phyloP scores from a whole-genome alignment of 768 basidiomycete species.

The Macrolepiota albuminosa region DNA sequence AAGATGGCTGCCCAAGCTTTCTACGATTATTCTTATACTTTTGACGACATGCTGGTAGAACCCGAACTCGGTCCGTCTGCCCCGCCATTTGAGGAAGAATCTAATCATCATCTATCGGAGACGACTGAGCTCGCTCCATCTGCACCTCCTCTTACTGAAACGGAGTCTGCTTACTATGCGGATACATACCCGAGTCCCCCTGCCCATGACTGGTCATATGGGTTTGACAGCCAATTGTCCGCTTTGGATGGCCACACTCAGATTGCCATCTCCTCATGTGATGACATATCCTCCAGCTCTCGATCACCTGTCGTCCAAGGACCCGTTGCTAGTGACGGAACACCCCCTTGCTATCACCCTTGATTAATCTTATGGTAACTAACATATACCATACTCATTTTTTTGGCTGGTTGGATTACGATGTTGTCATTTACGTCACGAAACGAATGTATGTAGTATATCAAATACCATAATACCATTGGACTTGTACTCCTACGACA shows the following conservation, averaged over 20 bases:
- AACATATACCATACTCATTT: constrained; percentile 4
- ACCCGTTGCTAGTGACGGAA: constrained; percentile 18
- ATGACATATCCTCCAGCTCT: neutral
- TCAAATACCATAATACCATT: constrained; percentile 2
- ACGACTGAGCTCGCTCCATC: constrained; percentile 37
- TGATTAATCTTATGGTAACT: constrained; percentile 8
- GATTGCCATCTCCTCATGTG: constrained; percentile 3
- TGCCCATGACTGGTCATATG: constrained; percentile 2
- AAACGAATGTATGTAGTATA: constrained; percentile 3
- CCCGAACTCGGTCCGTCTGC: constrained; percentile 36
- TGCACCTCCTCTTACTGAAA: constrained; percentile 26
- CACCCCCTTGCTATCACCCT: constrained; percentile 16
- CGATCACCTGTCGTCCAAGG: constrained; percentile 12
- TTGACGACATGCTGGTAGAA: constrained; percentile 30
- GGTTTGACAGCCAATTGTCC: neutral
- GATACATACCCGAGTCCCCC: constrained; percentile 13
- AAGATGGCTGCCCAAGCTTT: constrained; percentile 34
- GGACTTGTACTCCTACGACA: neutral
- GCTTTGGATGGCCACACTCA: neutral
- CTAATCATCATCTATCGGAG: constrained; percentile 30
- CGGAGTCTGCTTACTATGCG: constrained; percentile 8
- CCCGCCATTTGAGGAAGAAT: constrained; percentile 41
- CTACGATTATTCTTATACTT: constrained; percentile 36
- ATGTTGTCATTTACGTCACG: constrained; percentile 6
- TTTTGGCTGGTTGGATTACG: constrained; percentile 7